Evolutionary conservation across 1,284 basidiomycete genomes (phyloP), one percentile per base, ranked within the genome.

Genomic region (Boletus smithii): DNA sequence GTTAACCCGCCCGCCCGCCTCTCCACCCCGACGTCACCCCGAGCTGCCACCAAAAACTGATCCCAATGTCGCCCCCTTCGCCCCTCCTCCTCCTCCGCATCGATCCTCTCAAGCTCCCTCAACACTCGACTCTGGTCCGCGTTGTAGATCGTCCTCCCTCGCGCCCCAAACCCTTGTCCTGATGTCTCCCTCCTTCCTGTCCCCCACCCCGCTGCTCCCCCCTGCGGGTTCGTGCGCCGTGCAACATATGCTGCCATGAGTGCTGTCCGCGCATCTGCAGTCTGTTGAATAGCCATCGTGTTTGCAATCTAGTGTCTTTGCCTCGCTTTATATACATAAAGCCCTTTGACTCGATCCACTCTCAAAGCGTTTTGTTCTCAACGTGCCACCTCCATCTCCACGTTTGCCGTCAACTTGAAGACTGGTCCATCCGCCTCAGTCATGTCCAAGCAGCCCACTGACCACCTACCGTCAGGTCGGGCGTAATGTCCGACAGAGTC

Each of bases 401-500:
- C n/a, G n/a, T n/a, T n/a, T n/a, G n/a, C n/a, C n/a, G n/a, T n/a
- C n/a, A n/a, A n/a, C n/a, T 47, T 63, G 44, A 66, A 67, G 14
- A 63, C 61, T 67, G 35, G 13, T 13, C n/a, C 37, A 13, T 14
- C 23, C 22, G n/a, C 3, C n/a, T 61, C 37, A 59, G 57, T 44
- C 27, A 6, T 7, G 33, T 26, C 14, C 37, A 39, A 41, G 16
- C 14, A 38, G 9, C 23, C 4, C n/a, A 37, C 31, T 10, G 27
- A 9, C 16, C 8, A 61, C 79, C 57, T 57, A 83, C 80, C 64
- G 62, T 86, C 83, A 31, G 77, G 73, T 49, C 86, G 63, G 1
- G 81, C 74, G 63, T 88, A 88, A 65, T 87, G 83, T 14, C 86
- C 87, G 0, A 77, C 74, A 3, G 77, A 73, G 60, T 88, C 87